phyloP scores from a whole-genome alignment of 108 stramenopile species.

The Pseudonitzschia pungens region DNA sequence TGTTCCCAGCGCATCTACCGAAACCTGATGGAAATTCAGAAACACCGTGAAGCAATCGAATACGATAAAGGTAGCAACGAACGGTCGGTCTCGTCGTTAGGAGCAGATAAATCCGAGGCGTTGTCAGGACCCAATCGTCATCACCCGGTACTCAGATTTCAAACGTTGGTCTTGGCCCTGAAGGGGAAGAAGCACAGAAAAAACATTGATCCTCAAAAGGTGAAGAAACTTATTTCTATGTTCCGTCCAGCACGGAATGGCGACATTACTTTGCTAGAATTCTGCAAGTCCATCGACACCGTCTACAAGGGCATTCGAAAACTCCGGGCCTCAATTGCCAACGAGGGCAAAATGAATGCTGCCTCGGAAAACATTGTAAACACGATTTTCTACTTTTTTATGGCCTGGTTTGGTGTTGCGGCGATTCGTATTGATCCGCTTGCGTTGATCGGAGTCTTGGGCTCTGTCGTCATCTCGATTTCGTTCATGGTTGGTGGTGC shows the following conservation, averaged over 20 bases:
- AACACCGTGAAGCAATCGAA: neutral
- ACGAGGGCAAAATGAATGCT: constrained; percentile 54
- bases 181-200: constrained; percentile 35
- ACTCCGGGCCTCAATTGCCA: constrained; percentile 52
- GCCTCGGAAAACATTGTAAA: constrained; percentile 37
- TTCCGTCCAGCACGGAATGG: constrained; percentile 58
- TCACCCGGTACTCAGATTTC: constrained; percentile 44
- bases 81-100: no score
- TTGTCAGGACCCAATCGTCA: no score
- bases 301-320: constrained; percentile 58
- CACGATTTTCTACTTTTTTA: constrained; percentile 37
- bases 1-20: neutral
- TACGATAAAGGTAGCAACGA: no score
- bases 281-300: constrained; percentile 40
- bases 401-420: constrained; percentile 33
- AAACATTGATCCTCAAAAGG: constrained; percentile 40
- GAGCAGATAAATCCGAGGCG: neutral
- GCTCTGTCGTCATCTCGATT: constrained; percentile 34
- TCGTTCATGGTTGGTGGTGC: constrained; percentile 58
- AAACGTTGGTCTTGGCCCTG: constrained; percentile 46
- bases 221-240: constrained; percentile 52
- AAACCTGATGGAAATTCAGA: neutral
- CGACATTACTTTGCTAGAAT: constrained; percentile 38
- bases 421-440: constrained; percentile 37
- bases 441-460: constrained; percentile 30